Evolutionary conservation across 345 rosid species (phyloP).

Genomic region (Murraya paniculata): DNA sequence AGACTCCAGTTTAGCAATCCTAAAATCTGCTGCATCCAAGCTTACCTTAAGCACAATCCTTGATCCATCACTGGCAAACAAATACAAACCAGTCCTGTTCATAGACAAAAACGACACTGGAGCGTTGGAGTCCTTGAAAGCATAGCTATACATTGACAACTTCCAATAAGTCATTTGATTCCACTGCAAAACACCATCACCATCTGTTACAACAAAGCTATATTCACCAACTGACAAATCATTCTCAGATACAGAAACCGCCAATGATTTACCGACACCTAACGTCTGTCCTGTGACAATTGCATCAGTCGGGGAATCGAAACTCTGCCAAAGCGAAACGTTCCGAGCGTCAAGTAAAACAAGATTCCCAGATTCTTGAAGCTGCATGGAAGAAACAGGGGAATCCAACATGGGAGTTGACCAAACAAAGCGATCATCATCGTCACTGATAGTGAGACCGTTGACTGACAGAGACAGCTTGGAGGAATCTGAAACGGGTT

Average conservation of each 20-base stretch:
- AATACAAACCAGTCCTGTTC: constrained; percentile 5
- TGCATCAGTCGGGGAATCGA: constrained; percentile 24
- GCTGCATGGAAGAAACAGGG: constrained; percentile 1
- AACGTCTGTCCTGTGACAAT: constrained; percentile 18
- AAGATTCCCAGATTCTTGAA: constrained; percentile 26
- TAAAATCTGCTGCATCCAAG: background rate
- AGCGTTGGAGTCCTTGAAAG: constrained; percentile 1
- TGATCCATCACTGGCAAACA: constrained; percentile 4
- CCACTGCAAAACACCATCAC: constrained; percentile 21
- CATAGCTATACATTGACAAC: constrained; percentile 4
- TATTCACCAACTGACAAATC: constrained; percentile 14
- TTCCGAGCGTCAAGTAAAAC: constrained; percentile 14
- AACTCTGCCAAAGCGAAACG: constrained; percentile 24
- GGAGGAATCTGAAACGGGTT: constrained; percentile 17
- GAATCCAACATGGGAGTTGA: constrained; percentile 13
- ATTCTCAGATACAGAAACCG: background rate
- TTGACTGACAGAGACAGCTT: constrained; percentile 2
- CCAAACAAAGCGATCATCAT: background rate
- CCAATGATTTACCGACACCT: constrained; percentile 8
- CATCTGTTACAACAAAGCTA: constrained; percentile 10
- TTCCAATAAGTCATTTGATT: constrained; percentile 19
- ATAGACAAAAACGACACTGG: constrained; percentile 4
- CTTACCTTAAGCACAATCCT: background rate
- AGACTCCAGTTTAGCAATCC: background rate
- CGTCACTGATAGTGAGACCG: constrained; percentile 14